Conservation (phyloP, 345 rosid species). For the Eucalyptus tenuipes region DNA sequence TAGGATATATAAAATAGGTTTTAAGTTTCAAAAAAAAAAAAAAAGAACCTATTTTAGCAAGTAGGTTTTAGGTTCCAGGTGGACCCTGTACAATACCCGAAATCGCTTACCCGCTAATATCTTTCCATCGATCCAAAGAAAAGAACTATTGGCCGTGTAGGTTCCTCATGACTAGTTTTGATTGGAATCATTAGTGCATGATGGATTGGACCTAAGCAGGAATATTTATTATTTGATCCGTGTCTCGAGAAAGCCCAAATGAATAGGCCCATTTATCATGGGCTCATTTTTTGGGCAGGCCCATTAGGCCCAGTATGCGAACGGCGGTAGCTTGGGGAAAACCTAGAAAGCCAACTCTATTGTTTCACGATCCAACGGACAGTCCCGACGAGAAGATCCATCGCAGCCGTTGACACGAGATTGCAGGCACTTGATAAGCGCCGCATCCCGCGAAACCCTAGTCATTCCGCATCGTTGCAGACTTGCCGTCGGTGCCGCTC, state of each 20-base stretch:
- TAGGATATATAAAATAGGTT: accelerated
- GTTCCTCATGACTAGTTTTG: background rate
- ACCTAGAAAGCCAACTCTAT: background rate
- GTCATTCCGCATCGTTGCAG: background rate
- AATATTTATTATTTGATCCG: background rate
- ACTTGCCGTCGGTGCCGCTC: background rate
- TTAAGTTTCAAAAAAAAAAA: too few species aligned
- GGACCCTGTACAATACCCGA: accelerated
- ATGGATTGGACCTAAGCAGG: background rate
- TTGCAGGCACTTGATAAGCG: background rate
- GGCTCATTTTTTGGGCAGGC: background rate
- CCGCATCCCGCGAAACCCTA: background rate
- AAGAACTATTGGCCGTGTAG: background rate
- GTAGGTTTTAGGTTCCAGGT: background rate
- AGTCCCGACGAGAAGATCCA: background rate
- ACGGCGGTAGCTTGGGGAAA: background rate
- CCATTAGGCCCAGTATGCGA: background rate
- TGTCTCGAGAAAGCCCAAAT: background rate
- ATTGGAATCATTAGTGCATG: background rate
- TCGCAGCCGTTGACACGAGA: background rate
- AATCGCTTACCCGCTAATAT: background rate
- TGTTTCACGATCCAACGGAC: background rate
- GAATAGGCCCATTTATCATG: background rate
- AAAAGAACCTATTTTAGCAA: background rate
- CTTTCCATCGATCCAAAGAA: background rate